Conservation (phyloP, 2,329 filamentous ascomycete genomes). For the Davidsoniella australis region DNA sequence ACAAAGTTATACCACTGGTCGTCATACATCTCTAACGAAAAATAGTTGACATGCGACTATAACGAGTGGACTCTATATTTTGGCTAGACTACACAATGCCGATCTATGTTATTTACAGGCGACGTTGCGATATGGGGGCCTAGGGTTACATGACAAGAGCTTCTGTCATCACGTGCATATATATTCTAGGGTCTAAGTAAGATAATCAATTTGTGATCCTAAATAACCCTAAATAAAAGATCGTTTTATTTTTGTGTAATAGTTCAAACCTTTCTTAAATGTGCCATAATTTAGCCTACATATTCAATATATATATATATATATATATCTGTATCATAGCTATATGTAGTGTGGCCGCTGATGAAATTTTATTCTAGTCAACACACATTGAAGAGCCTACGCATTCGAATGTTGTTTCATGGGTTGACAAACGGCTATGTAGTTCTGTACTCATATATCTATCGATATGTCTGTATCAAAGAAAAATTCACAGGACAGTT, state of each 20-base stretch:
- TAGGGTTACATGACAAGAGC: background rate
- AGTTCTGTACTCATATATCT: too few species aligned
- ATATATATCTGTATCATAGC: too few species aligned
- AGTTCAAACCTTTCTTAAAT: too few species aligned
- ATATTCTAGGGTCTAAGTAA: background rate
- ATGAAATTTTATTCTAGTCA: too few species aligned
- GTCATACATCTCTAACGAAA: constrained; percentile 47
- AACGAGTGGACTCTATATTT: background rate
- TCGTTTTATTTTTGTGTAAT: background rate
- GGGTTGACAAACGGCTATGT: too few species aligned
- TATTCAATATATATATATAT: too few species aligned
- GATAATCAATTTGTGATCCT: background rate
- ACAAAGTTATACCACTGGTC: constrained; percentile 73
- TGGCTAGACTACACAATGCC: too few species aligned
- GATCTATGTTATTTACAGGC: constrained; percentile 8
- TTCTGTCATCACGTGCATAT: constrained; percentile 2
- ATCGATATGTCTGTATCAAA: too few species aligned
- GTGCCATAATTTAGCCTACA: background rate
- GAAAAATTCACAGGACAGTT: too few species aligned
- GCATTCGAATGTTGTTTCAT: too few species aligned
- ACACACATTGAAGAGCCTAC: too few species aligned
- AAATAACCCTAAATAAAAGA: background rate
- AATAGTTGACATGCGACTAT: background rate
- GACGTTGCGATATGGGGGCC: constrained; percentile 10
- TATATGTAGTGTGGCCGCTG: too few species aligned